Conservation (phyloP, 1,284 basidiomycete genomes). For the Marasmius sp. region DNA sequence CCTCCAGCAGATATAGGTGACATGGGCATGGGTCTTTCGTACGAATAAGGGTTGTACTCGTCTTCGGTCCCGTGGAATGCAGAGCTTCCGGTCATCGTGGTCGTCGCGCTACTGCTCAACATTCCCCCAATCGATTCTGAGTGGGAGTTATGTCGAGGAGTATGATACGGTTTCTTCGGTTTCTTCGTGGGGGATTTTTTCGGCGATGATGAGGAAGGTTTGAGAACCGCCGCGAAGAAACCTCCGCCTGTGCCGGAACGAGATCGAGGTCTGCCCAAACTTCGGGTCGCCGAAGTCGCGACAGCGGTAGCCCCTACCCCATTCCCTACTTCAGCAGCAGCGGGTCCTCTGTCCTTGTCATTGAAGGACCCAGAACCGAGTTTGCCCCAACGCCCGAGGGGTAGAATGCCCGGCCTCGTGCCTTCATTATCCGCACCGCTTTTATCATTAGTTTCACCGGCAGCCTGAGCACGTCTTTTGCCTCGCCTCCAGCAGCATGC, state of each 20-base stretch:
- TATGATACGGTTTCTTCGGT: neutral
- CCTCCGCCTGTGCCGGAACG: neutral
- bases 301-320: neutral
- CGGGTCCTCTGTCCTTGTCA: neutral
- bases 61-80: slow-evolving; percentile 2
- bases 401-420: neutral
- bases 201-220: neutral
- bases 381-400: neutral
- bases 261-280: neutral
- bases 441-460: neutral
- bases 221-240: neutral
- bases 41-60: neutral
- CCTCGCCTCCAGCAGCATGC: neutral
- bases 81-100: neutral
- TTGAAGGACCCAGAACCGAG: slow-evolving; percentile 2
- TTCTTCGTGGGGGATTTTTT: neutral
- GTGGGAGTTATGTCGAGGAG: slow-evolving; percentile 1
- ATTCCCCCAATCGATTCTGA: neutral
- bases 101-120: neutral
- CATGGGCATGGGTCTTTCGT: neutral
- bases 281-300: neutral
- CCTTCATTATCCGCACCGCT: neutral
- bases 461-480: neutral
- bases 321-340: neutral
- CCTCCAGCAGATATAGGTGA: neutral